These are phyloP conservation scores for Exophiala lecanii-corni DNA, from an alignment of 2,329 filamentous ascomycete genomes.

Conservation along the genomic window DNA sequence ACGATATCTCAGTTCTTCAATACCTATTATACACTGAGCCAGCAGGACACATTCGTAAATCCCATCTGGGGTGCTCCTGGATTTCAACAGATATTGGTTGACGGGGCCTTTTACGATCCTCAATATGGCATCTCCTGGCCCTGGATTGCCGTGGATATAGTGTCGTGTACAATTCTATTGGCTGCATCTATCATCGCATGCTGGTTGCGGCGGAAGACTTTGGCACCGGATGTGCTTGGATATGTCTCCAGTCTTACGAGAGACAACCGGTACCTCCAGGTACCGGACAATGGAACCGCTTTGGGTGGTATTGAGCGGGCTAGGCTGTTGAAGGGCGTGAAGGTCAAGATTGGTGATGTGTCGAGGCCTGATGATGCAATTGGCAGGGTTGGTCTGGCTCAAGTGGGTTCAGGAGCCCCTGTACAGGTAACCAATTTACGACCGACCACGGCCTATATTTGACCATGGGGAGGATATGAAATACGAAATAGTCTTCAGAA, in stretches of 20 bases:
- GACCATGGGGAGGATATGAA: no score
- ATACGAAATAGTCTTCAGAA: no score
- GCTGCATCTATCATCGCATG: slow-evolving; percentile 4
- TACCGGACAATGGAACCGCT: slow-evolving; percentile 23
- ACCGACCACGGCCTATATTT: not conserved
- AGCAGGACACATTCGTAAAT: slow-evolving; percentile 1
- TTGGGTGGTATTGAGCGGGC: slow-evolving; percentile 23
- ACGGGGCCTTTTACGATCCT: slow-evolving; percentile 12
- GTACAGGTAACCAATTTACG: slow-evolving; percentile 1
- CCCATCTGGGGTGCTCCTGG: slow-evolving; percentile 2
- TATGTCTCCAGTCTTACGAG: slow-evolving; percentile 25
- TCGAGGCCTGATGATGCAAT: slow-evolving; percentile 10
- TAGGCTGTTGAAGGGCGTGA: slow-evolving; percentile 22
- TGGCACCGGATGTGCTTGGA: slow-evolving; percentile 17
- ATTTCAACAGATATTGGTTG: slow-evolving; percentile 2
- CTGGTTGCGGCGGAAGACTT: slow-evolving; percentile 11
- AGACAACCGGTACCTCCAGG: slow-evolving; percentile 25
- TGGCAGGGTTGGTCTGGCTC: slow-evolving; percentile 20
- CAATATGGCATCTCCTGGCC: slow-evolving; percentile 12
- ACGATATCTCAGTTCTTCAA: slow-evolving; percentile 11
- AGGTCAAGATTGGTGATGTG: slow-evolving; percentile 26
- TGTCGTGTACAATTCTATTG: slow-evolving; percentile 10
- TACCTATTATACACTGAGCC: slow-evolving; percentile 14
- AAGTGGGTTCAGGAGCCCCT: not conserved
- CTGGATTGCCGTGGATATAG: slow-evolving; percentile 13